A percentile compares a stretch with the other conserved stretches of the same genome.
phyloP scores from a whole-genome alignment of 1,139 yeast species.

The Debaryomyces psychrophilus region DNA sequence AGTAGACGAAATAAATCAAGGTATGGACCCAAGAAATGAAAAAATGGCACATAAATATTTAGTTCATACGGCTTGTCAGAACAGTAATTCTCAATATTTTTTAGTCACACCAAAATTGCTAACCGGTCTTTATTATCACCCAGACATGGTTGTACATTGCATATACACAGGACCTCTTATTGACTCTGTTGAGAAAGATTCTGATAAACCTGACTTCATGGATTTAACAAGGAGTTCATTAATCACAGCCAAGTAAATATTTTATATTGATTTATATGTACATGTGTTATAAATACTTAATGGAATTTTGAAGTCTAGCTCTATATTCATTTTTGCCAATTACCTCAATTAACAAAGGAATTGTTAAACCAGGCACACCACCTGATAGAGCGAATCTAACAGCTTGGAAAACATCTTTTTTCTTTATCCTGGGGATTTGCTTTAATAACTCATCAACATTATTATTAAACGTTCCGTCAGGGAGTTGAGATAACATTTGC shows the following conservation, averaged over 20 bases:
- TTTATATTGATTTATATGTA: constrained; percentile 10
- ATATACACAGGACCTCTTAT: constrained; percentile 69
- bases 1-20: constrained; percentile 98
- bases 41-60: constrained; percentile 83
- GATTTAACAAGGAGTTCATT: constrained; percentile 27
- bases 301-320: constrained; percentile 37
- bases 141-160: constrained; percentile 84
- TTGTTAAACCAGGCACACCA: constrained; percentile 67
- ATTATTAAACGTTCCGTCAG: constrained; percentile 11
- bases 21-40: constrained; percentile 96
- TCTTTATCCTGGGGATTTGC: constrained; percentile 26
- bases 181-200: constrained; percentile 25
- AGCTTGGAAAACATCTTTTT: constrained; percentile 59
- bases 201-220: constrained; percentile 30
- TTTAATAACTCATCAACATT: constrained; percentile 20
- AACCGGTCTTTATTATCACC: constrained; percentile 76
- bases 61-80: constrained; percentile 80
- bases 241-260: constrained; percentile 6
- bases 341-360: constrained; percentile 60
- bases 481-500: constrained; percentile 8
- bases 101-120: constrained; percentile 90
- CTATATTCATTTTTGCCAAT: constrained; percentile 53
- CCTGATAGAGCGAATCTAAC: constrained; percentile 78
- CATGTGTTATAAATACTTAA: constrained; percentile 11
- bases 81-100: constrained; percentile 72